Evolutionary conservation across 192 early-diverging fungal genomes (phyloP), one percentile per base, ranked within the genome.

Genomic region (Coemansia aciculifera): DNA sequence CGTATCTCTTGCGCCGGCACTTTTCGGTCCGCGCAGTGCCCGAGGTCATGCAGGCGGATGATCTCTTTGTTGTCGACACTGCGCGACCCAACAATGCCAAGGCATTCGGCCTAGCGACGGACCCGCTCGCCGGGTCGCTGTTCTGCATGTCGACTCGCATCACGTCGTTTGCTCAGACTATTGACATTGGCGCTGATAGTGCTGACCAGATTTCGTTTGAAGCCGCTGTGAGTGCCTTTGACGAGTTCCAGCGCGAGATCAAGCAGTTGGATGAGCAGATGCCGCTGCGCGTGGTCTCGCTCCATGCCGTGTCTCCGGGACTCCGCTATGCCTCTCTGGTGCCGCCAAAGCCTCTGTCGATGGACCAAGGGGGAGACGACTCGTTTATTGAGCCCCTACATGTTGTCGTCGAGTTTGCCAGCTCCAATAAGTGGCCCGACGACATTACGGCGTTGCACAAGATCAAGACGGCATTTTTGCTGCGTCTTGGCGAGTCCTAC

Each of bases 391-490:
- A 89, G 63, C 88, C 90, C 11, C 79, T 95, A 63, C 91, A 94
- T 31, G 87, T 94, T 4, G 60, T 91, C 9, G 84, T 99, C 46
- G 91, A 94, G 69, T 92, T 99, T 79, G 92, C 96, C 62, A 61
- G 77, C 9, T 93, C 93, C 10, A 83, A 75, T 34, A 89, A 91
- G 70, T 99, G 95, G 95, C 95, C 97, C 17, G 90, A 92, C 79
- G 92, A 97, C 62, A 76, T 97, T 2, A 77, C 72, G 3, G 94
- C 95, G 6, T 86, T 99, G 60, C 91, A 95, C 84, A 90, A 92
- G 43, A 88, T 95, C 84, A 99, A 99, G 77, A 72, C 85, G 1
- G 95, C 97, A 8, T 94, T 98, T 65, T 88, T 90, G 67, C 74
- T 95, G 57, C 86, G 87, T 46, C 83, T 99, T 44, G 90, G 86